phyloP scores from a whole-genome alignment of 768 basidiomycete genomes.

The Lactarius deliciosus region DNA sequence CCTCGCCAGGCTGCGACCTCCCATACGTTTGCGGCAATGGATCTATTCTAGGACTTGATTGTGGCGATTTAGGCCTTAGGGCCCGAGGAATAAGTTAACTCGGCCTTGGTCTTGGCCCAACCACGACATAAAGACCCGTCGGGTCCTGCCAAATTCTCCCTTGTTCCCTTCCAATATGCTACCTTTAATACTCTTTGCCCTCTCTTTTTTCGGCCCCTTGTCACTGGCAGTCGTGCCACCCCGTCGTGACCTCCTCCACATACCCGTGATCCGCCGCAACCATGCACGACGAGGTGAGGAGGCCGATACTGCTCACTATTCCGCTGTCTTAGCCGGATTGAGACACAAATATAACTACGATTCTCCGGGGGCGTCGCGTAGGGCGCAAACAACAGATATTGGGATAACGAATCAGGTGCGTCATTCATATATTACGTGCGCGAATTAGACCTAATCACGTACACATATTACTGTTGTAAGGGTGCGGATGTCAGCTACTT shows the following conservation, averaged over 20 bases:
- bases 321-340: background rate
- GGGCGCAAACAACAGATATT: slow-evolving; percentile 41
- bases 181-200: slow-evolving; percentile 31
- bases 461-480: slow-evolving; percentile 35
- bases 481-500: slow-evolving; percentile 57
- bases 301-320: background rate
- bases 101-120: background rate
- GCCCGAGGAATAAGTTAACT: background rate
- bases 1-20: no score
- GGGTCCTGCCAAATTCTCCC: background rate
- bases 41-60: slow-evolving; percentile 59
- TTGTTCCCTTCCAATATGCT: slow-evolving; percentile 18
- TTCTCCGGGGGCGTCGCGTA: slow-evolving; percentile 33
- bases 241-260: slow-evolving; percentile 38
- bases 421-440: background rate
- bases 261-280: slow-evolving; percentile 46
- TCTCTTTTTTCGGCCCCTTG: slow-evolving; percentile 35
- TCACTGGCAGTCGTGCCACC: slow-evolving; percentile 36
- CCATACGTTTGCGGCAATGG: slow-evolving; percentile 39
- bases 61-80: slow-evolving; percentile 36
- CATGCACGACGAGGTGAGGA: background rate
- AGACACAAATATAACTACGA: slow-evolving; percentile 49
- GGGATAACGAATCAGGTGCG: slow-evolving; percentile 54
- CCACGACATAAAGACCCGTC: background rate
- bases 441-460: background rate